These are phyloP conservation scores for Colletotrichum liriopes DNA, from an alignment of 2,329 filamentous ascomycete genomes.

Conservation along the genomic window DNA sequence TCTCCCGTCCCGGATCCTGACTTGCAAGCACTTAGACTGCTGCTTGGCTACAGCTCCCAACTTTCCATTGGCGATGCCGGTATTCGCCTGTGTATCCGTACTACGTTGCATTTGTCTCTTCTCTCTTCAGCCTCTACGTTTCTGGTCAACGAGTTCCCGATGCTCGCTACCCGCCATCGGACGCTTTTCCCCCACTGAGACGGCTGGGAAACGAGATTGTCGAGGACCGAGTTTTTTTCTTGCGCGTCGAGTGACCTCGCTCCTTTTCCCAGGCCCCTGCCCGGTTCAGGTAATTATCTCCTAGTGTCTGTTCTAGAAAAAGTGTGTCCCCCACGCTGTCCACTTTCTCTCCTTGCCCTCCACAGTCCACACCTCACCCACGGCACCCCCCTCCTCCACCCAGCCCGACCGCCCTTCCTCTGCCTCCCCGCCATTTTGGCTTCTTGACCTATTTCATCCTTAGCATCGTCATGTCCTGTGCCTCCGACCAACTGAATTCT, in stretches of 20 bases:
- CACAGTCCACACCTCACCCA: conserved; percentile 2
- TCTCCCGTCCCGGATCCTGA: conserved; percentile 2
- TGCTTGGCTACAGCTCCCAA: neutral
- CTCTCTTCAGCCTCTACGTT: conserved; percentile 6
- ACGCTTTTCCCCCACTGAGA: conserved; percentile 23
- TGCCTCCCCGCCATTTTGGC: conserved; percentile 36
- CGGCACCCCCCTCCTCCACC: conserved; percentile 15
- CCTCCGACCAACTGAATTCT: conserved; percentile 20
- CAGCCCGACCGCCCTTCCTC: conserved; percentile 11
- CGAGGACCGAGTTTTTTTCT: conserved; percentile 20
- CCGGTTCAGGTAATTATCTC: conserved; percentile 42
- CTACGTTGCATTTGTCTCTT: neutral
- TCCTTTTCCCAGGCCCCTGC: conserved; percentile 22
- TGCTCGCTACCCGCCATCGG: conserved; percentile 18
- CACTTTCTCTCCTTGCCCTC: conserved; percentile 19
- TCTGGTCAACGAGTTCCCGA: conserved; percentile 1
- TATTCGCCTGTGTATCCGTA: neutral
- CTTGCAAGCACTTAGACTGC: neutral
- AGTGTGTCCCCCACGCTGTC: conserved; percentile 38
- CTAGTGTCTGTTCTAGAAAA: conserved; percentile 43
- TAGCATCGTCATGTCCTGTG: conserved; percentile 37
- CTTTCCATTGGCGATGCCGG: neutral
- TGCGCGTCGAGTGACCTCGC: conserved; percentile 39
- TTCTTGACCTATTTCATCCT: conserved; percentile 32
- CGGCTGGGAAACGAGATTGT: neutral